These are phyloP conservation scores for Cucumis hystrix DNA, from an alignment of 306 rosid genomes.

Conservation along the genomic window DNA sequence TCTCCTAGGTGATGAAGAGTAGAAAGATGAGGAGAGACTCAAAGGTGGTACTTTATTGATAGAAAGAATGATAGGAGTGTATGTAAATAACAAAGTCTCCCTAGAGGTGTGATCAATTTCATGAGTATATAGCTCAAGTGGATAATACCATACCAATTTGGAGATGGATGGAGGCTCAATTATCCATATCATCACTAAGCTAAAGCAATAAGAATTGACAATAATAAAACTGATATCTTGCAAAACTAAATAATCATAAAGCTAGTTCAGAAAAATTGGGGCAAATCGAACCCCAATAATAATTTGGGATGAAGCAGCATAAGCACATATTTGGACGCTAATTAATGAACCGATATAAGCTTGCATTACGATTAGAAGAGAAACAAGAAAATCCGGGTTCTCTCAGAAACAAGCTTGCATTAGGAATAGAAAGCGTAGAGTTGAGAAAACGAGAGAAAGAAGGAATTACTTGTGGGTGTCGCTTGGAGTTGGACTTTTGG, in stretches of 20 bases:
- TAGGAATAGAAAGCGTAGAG: neutral
- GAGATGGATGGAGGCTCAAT: no score
- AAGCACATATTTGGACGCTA: neutral
- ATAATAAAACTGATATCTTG: neutral
- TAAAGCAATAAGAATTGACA: no score
- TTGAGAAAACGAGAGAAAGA: neutral
- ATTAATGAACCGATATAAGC: neutral
- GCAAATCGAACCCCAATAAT: neutral
- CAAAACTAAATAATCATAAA: neutral
- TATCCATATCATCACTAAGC: neutral
- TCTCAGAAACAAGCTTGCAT: neutral
- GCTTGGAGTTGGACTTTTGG: constrained; percentile 20
- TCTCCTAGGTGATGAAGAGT: no score
- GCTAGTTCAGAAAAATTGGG: neutral
- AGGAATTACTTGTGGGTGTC: constrained; percentile 13
- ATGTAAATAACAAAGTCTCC: no score
- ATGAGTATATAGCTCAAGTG: no score
- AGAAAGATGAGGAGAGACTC: no score
- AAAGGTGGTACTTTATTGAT: no score
- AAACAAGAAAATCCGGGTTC: neutral
- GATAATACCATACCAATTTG: no score
- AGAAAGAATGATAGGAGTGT: no score
- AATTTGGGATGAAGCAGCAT: neutral
- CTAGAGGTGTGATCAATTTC: no score
- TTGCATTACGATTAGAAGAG: neutral